phyloP scores from a whole-genome alignment of 768 basidiomycete species.

The Pleurotus pulmonarius region DNA sequence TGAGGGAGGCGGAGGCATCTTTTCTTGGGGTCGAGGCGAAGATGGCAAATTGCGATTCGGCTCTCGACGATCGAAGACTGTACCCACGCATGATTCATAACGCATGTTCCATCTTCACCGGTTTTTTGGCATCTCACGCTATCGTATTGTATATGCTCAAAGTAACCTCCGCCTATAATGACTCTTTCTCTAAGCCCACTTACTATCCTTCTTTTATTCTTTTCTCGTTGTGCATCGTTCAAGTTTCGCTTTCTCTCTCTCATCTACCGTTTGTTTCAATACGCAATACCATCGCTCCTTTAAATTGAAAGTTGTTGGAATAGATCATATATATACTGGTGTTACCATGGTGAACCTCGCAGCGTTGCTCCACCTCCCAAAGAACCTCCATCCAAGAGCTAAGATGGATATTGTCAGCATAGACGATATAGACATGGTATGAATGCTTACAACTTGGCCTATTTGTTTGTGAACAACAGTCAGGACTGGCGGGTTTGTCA shows the following conservation, averaged over 20 bases:
- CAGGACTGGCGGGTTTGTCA: constrained; percentile 30
- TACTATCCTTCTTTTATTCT: constrained; percentile 7
- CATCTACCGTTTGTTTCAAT: constrained; percentile 20
- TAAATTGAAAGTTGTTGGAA: constrained; percentile 5
- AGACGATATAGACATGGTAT: neutral
- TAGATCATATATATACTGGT: constrained; percentile 1
- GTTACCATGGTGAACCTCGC: constrained; percentile 41
- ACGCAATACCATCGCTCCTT: constrained; percentile 27
- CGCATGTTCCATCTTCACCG: constrained; percentile 10
- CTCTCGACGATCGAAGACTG: constrained; percentile 55
- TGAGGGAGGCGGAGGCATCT: constrained; percentile 54
- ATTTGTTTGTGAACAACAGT: constrained; percentile 50
- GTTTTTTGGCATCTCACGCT: constrained; percentile 8
- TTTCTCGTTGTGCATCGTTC: constrained; percentile 14
- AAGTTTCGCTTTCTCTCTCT: constrained; percentile 12
- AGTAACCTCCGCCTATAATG: neutral
- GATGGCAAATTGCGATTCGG: constrained; percentile 74
- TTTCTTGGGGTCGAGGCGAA: constrained; percentile 63
- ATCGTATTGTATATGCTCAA: constrained; percentile 1
- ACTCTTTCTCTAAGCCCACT: neutral
- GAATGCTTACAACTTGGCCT: constrained; percentile 35
- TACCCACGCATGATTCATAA: constrained; percentile 25
- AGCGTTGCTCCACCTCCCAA: constrained; percentile 31
- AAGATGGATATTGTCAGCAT: constrained; percentile 6
- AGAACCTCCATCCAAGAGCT: constrained; percentile 39